phyloP scores from a whole-genome alignment of 352 stramenopile species.

The Phytopythium kandeliae region DNA sequence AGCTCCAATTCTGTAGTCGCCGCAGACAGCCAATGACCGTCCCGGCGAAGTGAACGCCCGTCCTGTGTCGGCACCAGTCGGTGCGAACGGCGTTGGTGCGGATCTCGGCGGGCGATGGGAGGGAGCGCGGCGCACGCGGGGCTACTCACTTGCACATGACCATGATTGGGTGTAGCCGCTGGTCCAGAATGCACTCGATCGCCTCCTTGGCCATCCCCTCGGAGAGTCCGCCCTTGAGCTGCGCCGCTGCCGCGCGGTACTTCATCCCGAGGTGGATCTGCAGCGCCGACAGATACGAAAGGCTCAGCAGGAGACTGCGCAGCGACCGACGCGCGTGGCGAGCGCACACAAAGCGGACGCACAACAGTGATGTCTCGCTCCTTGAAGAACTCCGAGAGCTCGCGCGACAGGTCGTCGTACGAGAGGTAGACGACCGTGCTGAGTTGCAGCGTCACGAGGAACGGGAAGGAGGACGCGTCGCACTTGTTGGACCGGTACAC shows the following conservation, averaged over 20 bases:
- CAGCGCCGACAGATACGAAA: too few species aligned
- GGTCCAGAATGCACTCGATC: constrained; percentile 80
- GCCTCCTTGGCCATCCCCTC: constrained; percentile 84
- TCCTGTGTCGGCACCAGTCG: constrained; percentile 20
- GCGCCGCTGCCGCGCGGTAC: constrained; percentile 59
- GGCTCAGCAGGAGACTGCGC: too few species aligned
- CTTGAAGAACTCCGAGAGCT: constrained; percentile 76
- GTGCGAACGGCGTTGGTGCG: too few species aligned
- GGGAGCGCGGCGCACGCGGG: too few species aligned
- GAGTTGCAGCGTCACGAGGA: constrained; percentile 70
- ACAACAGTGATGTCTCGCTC: constrained; percentile 78
- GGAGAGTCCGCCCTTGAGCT: constrained; percentile 57
- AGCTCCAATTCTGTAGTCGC: constrained; percentile 80
- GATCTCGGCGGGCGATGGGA: too few species aligned
- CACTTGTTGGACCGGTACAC: constrained; percentile 87
- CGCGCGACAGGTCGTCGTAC: constrained; percentile 73
- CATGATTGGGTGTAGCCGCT: constrained; percentile 72
- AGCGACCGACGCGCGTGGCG: background rate
- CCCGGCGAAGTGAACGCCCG: constrained; percentile 65
- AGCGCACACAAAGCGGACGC: too few species aligned
- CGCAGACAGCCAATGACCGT: constrained; percentile 81
- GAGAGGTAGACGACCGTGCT: constrained; percentile 86
- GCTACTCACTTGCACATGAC: constrained; percentile 88
- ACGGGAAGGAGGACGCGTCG: constrained; percentile 79
- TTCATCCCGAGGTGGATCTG: constrained; percentile 82